A percentile compares a stretch with the other conserved stretches of the same genome.
Conservation (phyloP, 2,329 filamentous ascomycete species). For the Penicillium olsonii region DNA sequence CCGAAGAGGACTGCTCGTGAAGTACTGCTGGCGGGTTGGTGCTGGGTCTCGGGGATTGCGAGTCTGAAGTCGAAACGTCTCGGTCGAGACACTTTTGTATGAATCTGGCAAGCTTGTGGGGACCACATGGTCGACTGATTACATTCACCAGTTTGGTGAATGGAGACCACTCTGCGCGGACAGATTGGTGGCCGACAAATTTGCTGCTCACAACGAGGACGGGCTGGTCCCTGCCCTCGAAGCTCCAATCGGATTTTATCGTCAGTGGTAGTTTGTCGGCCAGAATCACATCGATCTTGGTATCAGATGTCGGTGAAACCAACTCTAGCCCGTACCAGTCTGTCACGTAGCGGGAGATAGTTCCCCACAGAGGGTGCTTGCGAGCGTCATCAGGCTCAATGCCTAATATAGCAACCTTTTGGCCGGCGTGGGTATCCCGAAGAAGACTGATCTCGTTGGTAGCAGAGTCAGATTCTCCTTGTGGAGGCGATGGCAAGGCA, state of each 20-base stretch:
- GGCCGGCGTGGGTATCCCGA: constrained; percentile 21
- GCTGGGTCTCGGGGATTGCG: not conserved
- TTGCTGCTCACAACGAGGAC: constrained; percentile 39
- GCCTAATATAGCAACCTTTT: constrained; percentile 30
- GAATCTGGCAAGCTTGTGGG: constrained; percentile 39
- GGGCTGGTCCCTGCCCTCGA: constrained; percentile 19
- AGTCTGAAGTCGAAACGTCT: not conserved
- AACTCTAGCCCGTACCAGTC: constrained; percentile 38
- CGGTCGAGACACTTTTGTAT: constrained; percentile 29
- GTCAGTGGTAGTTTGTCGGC: constrained; percentile 28
- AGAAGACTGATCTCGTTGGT: constrained; percentile 19
- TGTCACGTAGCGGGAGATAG: constrained; percentile 30
- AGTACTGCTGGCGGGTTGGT: too few species aligned
- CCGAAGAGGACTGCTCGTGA: not conserved
- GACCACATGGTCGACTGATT: constrained; percentile 38
- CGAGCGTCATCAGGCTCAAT: constrained; percentile 17
- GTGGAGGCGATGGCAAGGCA: constrained; percentile 1
- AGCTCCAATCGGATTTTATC: constrained; percentile 2
- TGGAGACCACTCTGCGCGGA: constrained; percentile 22
- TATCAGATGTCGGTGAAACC: constrained; percentile 22
- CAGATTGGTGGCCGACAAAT: constrained; percentile 31
- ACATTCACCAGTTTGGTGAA: constrained; percentile 32
- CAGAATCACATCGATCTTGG: constrained; percentile 33
- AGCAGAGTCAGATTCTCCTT: constrained; percentile 6
- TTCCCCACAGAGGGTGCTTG: constrained; percentile 22